Conservation (phyloP, 2,329 filamentous ascomycete genomes). For the Thielaviopsis punctulata region DNA sequence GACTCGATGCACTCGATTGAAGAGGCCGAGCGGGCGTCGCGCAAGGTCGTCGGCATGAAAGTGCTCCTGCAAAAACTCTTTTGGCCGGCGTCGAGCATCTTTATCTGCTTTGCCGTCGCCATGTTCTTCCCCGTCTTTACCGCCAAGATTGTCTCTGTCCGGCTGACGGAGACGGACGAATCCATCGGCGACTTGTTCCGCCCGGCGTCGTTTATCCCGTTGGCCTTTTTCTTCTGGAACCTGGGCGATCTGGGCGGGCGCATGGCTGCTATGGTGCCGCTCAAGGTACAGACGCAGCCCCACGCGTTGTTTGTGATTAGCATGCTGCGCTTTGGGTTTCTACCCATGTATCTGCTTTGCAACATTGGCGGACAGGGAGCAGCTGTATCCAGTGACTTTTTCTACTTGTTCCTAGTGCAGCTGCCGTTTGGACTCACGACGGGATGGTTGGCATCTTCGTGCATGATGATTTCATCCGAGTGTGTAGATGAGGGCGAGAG, state of each 20-base stretch:
- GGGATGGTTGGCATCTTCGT: constrained; percentile 70
- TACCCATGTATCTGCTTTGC: constrained; percentile 79
- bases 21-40: constrained; percentile 32
- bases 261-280: constrained; percentile 42
- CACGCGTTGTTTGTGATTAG: constrained; percentile 49
- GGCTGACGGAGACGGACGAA: not conserved
- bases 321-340: constrained; percentile 47
- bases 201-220: constrained; percentile 66
- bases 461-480: constrained; percentile 78
- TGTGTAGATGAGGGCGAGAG: constrained; percentile 71
- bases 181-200: constrained; percentile 35
- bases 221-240: constrained; percentile 90
- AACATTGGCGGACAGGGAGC: constrained; percentile 69
- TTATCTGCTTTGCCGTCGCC: constrained; percentile 63
- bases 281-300: constrained; percentile 44
- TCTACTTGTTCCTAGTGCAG: constrained; percentile 76
- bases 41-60: constrained; percentile 36
- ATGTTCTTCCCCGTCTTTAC: constrained; percentile 97
- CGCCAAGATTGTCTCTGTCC: constrained; percentile 36
- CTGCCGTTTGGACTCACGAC: constrained; percentile 69
- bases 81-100: constrained; percentile 62
- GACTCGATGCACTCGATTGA: constrained; percentile 33
- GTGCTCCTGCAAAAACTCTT: constrained; percentile 59
- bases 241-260: constrained; percentile 68
- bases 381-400: constrained; percentile 59